Evolutionary conservation across 805 yeast genomes (phyloP).

Genomic region (Millerozyma acaciae): DNA sequence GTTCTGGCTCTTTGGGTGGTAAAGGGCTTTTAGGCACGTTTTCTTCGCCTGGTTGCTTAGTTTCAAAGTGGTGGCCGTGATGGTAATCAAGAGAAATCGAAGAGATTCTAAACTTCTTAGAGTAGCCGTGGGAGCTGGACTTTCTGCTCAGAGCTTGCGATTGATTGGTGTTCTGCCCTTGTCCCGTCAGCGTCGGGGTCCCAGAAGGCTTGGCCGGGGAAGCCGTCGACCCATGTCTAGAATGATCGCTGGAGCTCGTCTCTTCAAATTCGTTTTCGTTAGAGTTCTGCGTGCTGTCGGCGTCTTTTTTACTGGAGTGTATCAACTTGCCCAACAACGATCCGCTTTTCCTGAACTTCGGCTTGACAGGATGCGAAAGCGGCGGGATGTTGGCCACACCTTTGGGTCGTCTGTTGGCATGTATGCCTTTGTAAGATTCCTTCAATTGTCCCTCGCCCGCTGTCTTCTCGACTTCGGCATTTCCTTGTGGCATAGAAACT

Average conservation of each 20-base stretch:
- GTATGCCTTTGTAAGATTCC: slow-evolving; percentile 39
- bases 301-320: slow-evolving; percentile 30
- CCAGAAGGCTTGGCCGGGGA: neutral
- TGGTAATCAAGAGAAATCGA: slow-evolving; percentile 31
- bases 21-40: slow-evolving; percentile 4
- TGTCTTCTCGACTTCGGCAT: slow-evolving; percentile 1
- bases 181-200: neutral
- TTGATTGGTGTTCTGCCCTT: neutral
- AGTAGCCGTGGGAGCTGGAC: slow-evolving; percentile 15
- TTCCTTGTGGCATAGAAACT: slow-evolving; percentile 7
- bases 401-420: slow-evolving; percentile 26
- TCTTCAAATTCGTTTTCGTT: slow-evolving; percentile 3
- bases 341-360: slow-evolving; percentile 37
- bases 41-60: slow-evolving; percentile 6
- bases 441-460: slow-evolving; percentile 7
- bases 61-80: slow-evolving; percentile 9
- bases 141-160: slow-evolving; percentile 11
- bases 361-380: slow-evolving; percentile 46
- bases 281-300: slow-evolving; percentile 11
- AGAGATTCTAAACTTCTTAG: slow-evolving; percentile 34
- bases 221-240: too few relatives aligned
- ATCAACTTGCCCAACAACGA: slow-evolving; percentile 39
- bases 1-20: neutral
- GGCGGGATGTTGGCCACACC: slow-evolving; percentile 41
- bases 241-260: too few relatives aligned